A percentile compares a stretch with the other conserved stretches of the same genome.
Evolutionary conservation across 257 asterid genomes (phyloP).

Genomic region (Ajuga chamaepitys): DNA sequence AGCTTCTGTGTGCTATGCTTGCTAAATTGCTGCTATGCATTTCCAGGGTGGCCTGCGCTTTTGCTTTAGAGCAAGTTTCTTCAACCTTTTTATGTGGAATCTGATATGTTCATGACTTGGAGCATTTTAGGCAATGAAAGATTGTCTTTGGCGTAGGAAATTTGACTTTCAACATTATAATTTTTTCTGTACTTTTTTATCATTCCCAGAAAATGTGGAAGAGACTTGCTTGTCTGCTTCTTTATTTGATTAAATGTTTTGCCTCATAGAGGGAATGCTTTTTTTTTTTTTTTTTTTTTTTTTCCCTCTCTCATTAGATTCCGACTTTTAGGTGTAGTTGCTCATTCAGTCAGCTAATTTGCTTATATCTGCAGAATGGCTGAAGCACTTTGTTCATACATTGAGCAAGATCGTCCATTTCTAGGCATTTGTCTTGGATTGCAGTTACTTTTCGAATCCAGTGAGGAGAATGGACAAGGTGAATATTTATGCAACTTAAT

Average conservation of each 20-base stretch:
- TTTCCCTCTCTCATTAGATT: no score
- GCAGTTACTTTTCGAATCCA: conserved; percentile 94
- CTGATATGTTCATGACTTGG: no score
- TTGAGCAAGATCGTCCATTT: conserved; percentile 93
- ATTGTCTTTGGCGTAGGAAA: no score
- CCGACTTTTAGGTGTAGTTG: not conserved
- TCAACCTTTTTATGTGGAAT: no score
- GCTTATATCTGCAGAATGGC: conserved; percentile 49
- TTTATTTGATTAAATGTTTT: not conserved
- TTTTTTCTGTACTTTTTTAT: no score
- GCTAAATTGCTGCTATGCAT: no score
- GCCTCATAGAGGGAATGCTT: not conserved
- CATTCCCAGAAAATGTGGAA: not conserved
- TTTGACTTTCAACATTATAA: not conserved
- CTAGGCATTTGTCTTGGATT: conserved; percentile 96
- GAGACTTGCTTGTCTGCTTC: not conserved
- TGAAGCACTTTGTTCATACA: conserved; percentile 73
- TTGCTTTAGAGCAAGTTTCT: no score
- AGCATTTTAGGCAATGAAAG: no score
- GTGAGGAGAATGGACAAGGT: conserved; percentile 97
- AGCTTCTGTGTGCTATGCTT: not conserved
- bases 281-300: not conserved
- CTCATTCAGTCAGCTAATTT: conserved; percentile 7
- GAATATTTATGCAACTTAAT: not conserved
- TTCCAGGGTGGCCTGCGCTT: no score